Conservation (phyloP, 306 rosid species). For the Acacia melanoxylon region DNA sequence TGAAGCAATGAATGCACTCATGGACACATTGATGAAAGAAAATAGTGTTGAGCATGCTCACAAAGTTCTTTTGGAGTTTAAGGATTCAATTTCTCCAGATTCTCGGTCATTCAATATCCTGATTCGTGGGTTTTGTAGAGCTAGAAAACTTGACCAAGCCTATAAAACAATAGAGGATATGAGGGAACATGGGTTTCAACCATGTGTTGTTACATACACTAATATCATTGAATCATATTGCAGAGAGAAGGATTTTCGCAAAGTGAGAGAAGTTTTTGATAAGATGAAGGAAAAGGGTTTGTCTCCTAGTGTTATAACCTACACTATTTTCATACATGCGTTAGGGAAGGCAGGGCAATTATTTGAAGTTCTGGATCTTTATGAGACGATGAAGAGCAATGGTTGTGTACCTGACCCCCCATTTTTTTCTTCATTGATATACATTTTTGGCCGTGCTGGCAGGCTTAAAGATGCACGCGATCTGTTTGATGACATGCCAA, state of each 20-base stretch:
- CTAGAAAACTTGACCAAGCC: constrained; percentile 59
- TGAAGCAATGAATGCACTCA: constrained; percentile 48
- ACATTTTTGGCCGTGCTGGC: constrained; percentile 66
- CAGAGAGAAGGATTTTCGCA: constrained; percentile 65
- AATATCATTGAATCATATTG: constrained; percentile 59
- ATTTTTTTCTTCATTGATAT: constrained; percentile 60
- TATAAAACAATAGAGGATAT: constrained; percentile 62
- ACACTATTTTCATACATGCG: constrained; percentile 61
- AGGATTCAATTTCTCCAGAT: constrained; percentile 48
- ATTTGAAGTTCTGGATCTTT: constrained; percentile 55
- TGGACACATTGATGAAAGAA: constrained; percentile 73
- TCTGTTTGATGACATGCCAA: constrained; percentile 67
- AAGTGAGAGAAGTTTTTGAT: constrained; percentile 55
- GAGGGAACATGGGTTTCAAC: constrained; percentile 57
- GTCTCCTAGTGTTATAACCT: constrained; percentile 60
- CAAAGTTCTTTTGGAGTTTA: constrained; percentile 53
- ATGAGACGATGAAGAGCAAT: constrained; percentile 57
- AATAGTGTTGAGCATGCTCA: constrained; percentile 64
- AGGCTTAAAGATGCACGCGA: constrained; percentile 70
- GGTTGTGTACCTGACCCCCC: constrained; percentile 60
- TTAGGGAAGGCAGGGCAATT: constrained; percentile 63
- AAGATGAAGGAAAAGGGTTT: constrained; percentile 59
- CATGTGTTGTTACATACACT: constrained; percentile 63
- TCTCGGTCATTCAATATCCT: constrained; percentile 57
- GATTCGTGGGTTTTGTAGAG: constrained; percentile 81